Conservation (phyloP, 1,284 basidiomycete genomes). For the Ganoderma meredithae region DNA sequence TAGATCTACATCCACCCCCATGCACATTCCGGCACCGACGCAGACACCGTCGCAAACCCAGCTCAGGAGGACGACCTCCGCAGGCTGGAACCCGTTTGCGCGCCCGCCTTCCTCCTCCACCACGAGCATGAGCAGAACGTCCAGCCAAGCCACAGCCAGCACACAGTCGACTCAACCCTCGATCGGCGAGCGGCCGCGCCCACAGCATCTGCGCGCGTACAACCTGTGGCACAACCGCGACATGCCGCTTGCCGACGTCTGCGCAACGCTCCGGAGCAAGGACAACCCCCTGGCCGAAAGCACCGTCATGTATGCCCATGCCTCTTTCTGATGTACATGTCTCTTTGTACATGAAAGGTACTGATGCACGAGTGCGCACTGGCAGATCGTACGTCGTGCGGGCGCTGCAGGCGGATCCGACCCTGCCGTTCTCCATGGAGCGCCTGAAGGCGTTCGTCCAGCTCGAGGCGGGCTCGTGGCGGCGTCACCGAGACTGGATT, state of each 20-base stretch:
- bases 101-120: background rate
- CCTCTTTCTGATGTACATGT: background rate
- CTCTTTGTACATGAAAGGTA: background rate
- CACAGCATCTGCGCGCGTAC: conserved; percentile 63
- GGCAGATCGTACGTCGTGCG: conserved; percentile 54
- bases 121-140: background rate
- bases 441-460: conserved; percentile 48
- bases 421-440: conserved; percentile 47
- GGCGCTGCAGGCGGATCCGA: conserved; percentile 50
- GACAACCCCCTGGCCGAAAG: conserved; percentile 56
- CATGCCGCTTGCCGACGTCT: conserved; percentile 56
- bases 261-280: conserved; percentile 48
- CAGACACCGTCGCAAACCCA: background rate
- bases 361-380: background rate
- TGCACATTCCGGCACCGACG: background rate
- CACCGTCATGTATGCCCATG: conserved; percentile 61
- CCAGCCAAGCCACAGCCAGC: conserved; percentile 2
- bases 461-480: conserved; percentile 51
- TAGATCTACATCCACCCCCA: background rate
- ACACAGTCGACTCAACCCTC: background rate
- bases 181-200: conserved; percentile 36
- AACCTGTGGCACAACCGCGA: conserved; percentile 58
- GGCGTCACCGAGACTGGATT: conserved; percentile 48
- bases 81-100: conserved; percentile 5
- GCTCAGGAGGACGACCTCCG: background rate